Conservation (phyloP, 495 filamentous ascomycete genomes). For the Lasiosphaeria ovina region DNA sequence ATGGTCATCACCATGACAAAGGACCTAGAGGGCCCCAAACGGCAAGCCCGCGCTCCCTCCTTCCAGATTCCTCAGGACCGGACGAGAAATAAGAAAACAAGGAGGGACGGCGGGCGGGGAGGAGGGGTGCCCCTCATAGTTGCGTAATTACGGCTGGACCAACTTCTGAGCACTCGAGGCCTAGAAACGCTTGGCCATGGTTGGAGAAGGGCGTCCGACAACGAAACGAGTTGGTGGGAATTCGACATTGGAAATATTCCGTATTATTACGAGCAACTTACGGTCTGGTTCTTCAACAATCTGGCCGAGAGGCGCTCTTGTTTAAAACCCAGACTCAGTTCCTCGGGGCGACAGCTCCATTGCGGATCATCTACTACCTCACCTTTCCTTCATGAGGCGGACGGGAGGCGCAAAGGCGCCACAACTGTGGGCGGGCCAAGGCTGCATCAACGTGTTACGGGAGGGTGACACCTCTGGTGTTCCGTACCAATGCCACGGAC, state of each 20-base stretch:
- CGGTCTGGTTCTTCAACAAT: no score
- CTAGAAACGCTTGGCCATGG: no score
- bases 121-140: no score
- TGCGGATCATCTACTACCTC: slow-evolving; percentile 15
- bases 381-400: slow-evolving; percentile 17
- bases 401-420: slow-evolving; percentile 27
- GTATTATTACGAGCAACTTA: no score
- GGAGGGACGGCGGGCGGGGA: no score
- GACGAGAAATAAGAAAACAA: neutral
- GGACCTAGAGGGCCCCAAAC: neutral
- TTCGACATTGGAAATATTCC: no score
- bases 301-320: no score
- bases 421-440: slow-evolving; percentile 16
- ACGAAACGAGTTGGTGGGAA: no score
- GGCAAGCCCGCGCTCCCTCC: neutral
- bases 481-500: neutral
- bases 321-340: neutral
- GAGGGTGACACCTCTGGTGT: neutral
- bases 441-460: neutral
- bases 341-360: slow-evolving; percentile 15
- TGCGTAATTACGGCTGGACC: no score
- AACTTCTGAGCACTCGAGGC: no score
- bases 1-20: neutral
- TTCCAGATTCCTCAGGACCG: neutral
- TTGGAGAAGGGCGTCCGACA: no score